Percentiles rank a stretch among this genome's conserved stretches.
These are phyloP conservation scores for Fragaria vesca DNA, from an alignment of 306 rosid genomes.

Conservation along the genomic window DNA sequence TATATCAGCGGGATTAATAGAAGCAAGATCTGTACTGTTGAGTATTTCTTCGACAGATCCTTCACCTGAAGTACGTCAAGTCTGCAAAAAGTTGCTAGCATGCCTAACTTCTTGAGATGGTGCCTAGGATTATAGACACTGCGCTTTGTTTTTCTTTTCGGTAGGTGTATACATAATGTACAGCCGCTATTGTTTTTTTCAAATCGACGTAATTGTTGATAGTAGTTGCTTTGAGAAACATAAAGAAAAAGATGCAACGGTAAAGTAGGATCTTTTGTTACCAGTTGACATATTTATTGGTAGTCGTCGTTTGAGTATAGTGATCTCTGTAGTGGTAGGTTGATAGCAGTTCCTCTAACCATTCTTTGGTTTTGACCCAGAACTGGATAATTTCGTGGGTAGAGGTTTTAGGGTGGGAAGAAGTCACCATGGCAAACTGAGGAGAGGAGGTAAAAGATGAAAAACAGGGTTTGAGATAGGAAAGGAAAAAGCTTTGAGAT, in stretches of 20 bases:
- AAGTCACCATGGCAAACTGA: no score
- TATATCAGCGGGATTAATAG: constrained; percentile 58
- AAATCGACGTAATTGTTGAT: neutral
- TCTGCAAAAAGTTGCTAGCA: constrained; percentile 68
- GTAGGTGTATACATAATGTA: neutral
- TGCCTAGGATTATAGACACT: neutral
- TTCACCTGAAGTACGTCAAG: constrained; percentile 55
- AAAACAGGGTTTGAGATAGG: no score
- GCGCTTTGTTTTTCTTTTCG: neutral
- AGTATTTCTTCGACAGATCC: constrained; percentile 53
- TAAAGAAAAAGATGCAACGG: neutral
- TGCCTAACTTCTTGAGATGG: constrained; percentile 60
- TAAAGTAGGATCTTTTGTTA: neutral
- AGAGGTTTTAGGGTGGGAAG: no score
- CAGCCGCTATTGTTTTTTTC: neutral
- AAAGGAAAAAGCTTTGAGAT: no score
- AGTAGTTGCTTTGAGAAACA: neutral
- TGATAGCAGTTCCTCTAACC: no score
- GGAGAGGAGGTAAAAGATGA: no score
- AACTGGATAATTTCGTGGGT: no score
- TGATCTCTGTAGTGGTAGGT: no score
- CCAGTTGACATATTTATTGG: no score
- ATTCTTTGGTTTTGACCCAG: no score
- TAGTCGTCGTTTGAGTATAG: no score
- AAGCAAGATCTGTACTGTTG: constrained; percentile 69